Conservation (phyloP, 371 early-diverging fungal species). For the Lichtheimia hyalospora region DNA sequence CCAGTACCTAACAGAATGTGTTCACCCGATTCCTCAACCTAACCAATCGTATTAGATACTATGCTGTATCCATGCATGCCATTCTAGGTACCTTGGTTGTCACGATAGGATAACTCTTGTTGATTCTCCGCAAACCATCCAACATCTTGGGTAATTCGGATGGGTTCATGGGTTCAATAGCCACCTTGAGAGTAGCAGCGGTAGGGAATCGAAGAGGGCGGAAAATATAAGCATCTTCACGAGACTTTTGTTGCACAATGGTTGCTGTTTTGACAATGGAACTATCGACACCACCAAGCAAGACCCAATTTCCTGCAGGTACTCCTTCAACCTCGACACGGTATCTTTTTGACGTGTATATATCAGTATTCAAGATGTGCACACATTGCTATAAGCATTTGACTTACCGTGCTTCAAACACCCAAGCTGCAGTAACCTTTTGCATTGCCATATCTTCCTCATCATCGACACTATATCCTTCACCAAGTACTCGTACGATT, state of each 20-base stretch:
- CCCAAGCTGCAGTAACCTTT: conserved; percentile 70
- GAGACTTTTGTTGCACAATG: conserved; percentile 62
- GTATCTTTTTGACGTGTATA: conserved; percentile 47
- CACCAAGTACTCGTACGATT: conserved; percentile 88
- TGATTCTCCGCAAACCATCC: conserved; percentile 92
- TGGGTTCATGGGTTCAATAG: conserved; percentile 95
- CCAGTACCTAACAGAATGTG: conserved; percentile 93
- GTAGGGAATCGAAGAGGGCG: conserved; percentile 83
- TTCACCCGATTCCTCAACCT: conserved; percentile 96
- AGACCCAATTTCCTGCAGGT: conserved; percentile 87
- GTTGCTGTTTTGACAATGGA: conserved; percentile 95
- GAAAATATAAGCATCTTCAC: conserved; percentile 82
- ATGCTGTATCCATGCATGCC: not conserved
- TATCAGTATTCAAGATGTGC: not conserved
- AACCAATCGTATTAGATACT: not conserved
- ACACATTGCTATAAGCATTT: not conserved
- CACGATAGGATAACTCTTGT: conserved; percentile 92
- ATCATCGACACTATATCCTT: conserved; percentile 87
- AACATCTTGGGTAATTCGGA: conserved; percentile 97
- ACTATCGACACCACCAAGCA: conserved; percentile 89
- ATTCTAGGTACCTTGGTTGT: conserved; percentile 68
- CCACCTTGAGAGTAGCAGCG: conserved; percentile 88
- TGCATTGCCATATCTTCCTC: conserved; percentile 94
- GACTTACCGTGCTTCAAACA: conserved; percentile 80
- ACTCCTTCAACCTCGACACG: conserved; percentile 79